Conservation (phyloP, 202 grass and related monocot species). For the Elaeis oleifera region DNA sequence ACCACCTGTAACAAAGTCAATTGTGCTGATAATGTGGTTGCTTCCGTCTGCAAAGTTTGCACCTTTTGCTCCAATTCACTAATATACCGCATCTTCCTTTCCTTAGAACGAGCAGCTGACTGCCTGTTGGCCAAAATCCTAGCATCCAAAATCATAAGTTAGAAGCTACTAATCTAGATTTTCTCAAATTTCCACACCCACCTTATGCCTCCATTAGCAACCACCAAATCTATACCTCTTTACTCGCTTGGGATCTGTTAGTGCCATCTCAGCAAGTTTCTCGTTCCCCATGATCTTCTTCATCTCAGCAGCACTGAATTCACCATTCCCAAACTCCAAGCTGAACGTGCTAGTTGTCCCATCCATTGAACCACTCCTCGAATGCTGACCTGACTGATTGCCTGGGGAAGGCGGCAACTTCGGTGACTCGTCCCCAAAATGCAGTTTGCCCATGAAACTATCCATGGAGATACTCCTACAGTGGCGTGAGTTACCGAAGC, state of each 20-base stretch:
- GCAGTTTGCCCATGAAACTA: constrained; percentile 50
- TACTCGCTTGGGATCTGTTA: constrained; percentile 79
- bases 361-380: constrained; percentile 33
- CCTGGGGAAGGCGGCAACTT: constrained; percentile 28
- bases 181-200: too few species aligned
- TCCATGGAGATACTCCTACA: constrained; percentile 63
- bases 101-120: constrained; percentile 83
- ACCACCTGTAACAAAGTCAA: constrained; percentile 43
- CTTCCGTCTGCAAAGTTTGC: constrained; percentile 61
- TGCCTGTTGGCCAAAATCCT: constrained; percentile 78
- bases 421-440: constrained; percentile 41
- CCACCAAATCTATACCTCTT: constrained; percentile 45
- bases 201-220: too few species aligned
- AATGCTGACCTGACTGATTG: constrained; percentile 3
- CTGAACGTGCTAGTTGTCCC: constrained; percentile 22
- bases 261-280: constrained; percentile 48
- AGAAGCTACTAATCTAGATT: too few species aligned
- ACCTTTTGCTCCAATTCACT: constrained; percentile 66
- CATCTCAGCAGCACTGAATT: constrained; percentile 57
- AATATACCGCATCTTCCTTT: constrained; percentile 73
- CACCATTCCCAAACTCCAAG: constrained; percentile 35
- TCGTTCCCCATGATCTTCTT: constrained; percentile 74
- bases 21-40: constrained; percentile 44
- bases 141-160: constrained; percentile 2
- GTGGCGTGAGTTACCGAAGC: constrained; percentile 31